phyloP scores from a whole-genome alignment of 129 eudicot genomes.

The Helichrysum umbraculigerum region DNA sequence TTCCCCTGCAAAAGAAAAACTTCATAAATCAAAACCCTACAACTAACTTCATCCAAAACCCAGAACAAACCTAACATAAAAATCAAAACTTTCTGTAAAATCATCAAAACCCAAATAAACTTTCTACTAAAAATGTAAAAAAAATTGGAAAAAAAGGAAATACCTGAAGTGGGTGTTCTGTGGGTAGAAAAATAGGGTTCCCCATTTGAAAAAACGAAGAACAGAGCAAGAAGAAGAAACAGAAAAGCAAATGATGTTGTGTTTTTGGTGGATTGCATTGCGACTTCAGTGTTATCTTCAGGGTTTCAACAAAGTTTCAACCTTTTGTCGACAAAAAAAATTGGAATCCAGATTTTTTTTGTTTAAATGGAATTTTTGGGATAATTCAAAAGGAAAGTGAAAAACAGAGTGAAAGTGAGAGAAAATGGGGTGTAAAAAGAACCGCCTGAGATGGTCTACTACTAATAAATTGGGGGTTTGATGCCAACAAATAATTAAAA shows the following conservation, averaged over 20 bases:
- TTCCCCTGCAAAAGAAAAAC: not conserved
- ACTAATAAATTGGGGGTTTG: too few species aligned
- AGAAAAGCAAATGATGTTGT: constrained; percentile 12
- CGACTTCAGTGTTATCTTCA: not conserved
- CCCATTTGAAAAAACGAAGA: constrained; percentile 29
- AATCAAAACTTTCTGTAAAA: not conserved
- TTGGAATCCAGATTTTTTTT: not conserved
- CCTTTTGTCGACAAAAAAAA: not conserved
- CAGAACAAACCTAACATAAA: not conserved
- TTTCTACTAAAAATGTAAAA: not conserved
- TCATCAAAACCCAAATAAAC: constrained; percentile 1
- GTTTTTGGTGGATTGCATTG: constrained; percentile 20
- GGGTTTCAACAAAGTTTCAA: not conserved
- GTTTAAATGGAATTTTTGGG: not conserved
- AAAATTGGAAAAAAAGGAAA: not conserved
- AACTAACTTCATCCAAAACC: not conserved
- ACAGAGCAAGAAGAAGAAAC: constrained; percentile 28
- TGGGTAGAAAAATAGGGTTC: constrained; percentile 21
- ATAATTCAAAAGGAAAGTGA: not conserved
- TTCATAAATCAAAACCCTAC: constrained; percentile 17
- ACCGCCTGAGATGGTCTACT: not conserved
- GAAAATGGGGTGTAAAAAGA: not conserved
- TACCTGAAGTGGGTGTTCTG: constrained; percentile 31
- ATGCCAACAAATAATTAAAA: too few species aligned
- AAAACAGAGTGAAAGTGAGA: not conserved